Base-by-base conservation (phyloP, 2,329 filamentous ascomycete species). In the Beauveria caledonica region DNA sequence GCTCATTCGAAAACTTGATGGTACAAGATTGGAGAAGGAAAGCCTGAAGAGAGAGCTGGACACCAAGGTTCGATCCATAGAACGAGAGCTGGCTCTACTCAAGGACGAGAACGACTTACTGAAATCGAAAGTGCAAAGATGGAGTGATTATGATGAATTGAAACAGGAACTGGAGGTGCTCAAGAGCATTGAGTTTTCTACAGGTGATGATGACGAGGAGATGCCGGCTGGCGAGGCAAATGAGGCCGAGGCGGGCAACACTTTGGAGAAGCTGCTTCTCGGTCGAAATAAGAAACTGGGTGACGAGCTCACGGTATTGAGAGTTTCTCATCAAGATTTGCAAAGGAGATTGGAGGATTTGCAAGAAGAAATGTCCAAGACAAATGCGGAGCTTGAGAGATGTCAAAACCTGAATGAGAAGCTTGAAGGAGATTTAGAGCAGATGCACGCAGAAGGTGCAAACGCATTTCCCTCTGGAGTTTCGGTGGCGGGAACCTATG, bases 161-260 rank as follows among this genome's bases (percentile, higher is more conserved):
- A 97, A 94, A 75, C 90, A 95, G 65, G 95, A 99, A 73, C 81
- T 99, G 3, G 93, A 97, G 68, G 92, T 97, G 63, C 83, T 99
- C 63, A 96, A 96, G 83, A 96, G 93, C 66, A 97, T 99, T 67
- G 94, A 99, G 71, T 96, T 99, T 68, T 90, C 93, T 2, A 93
- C 90, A 0, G 92, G 90, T 8, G 89, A 93, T 63, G 92, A 95
- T 62, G 92, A 95, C 62, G 89, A 92, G 51, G 86, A 88, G 2
- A 76, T 80, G 9, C 69, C 74, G 33, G 78, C 77, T 17, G 66
- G 72, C 29, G 65, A 73, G 2, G 76, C 78, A 27, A 68, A 71
- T 5, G 66, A 68, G 46, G 63, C 67, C 36, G 65, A 74, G 6
- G 86, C 85, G 69, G 86, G 88, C 48, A 91, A 96, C 67, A 92